Evolutionary conservation across 768 basidiomycete genomes (phyloP), one percentile per base, ranked within the genome.

Genomic region (Leucosporidium yakuticum): DNA sequence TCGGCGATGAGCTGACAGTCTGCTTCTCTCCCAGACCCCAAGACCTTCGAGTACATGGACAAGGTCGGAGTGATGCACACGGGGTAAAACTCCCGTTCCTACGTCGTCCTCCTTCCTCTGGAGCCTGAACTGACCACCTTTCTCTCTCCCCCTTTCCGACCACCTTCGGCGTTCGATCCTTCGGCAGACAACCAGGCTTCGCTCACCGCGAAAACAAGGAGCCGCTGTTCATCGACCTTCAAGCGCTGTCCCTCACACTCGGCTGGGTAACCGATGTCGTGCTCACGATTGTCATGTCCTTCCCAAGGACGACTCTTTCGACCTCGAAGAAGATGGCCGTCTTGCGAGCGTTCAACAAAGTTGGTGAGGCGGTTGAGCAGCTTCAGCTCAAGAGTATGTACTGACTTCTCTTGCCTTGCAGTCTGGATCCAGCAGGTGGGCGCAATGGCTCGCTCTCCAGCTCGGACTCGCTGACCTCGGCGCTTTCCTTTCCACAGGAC

Each of bases 61-160:
- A 67, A 68, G 36, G 69, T 68, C 15, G 53, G 63, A 15, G 25
- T 55, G 32, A 69, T 69, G 68, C 68, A 69, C 39, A 69, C 68
- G 1, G 68, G 68, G n/a, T n/a, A 64, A n/a, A n/a, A n/a, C n/a
- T n/a, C n/a, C n/a, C n/a, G n/a, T n/a, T n/a, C n/a, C n/a, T n/a
- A n/a, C n/a, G n/a, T n/a, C n/a, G n/a, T n/a, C n/a, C n/a, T n/a
- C n/a, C n/a, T n/a, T n/a, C n/a, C n/a, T n/a, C n/a, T 8, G 39
- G 55, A 20, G 63, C 55, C 2, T 57, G 56, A 54, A 49, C n/a
- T 32, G 47, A 64, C 25, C 9, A 53, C 2, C 17, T 27, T 21
- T 53, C n/a, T 53, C 51, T 17, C 51, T 53, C 17, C n/a, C 51
- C 9, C 51, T 23, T 53, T 9, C 51, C 27, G 7, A 3, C 51